These are phyloP conservation scores for Emiliania huxleyi DNA, from an alignment of 78 protist species.

Conservation along the genomic window DNA sequence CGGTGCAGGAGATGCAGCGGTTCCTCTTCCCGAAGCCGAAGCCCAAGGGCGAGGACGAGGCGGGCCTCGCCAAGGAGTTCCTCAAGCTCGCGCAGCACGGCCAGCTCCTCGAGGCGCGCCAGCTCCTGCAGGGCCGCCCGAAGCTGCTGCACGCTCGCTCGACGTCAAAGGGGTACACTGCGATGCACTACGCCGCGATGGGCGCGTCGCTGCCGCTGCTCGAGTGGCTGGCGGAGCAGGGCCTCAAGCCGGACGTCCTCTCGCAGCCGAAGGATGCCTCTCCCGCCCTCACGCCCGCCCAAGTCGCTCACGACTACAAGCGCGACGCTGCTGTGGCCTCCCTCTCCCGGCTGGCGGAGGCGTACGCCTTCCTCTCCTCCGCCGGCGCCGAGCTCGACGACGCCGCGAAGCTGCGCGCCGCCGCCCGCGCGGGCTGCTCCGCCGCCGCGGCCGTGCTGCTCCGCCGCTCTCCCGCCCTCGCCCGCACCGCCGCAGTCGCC, in stretches of 20 bases:
- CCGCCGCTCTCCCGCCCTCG: background rate
- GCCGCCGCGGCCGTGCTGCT: background rate
- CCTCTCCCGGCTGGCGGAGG: background rate
- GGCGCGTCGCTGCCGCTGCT: background rate
- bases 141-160: background rate
- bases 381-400: background rate
- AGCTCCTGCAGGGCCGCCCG: background rate
- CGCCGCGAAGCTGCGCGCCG: background rate
- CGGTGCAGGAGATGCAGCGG: background rate
- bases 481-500: background rate
- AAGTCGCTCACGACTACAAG: background rate
- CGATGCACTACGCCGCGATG: constrained; percentile 28
- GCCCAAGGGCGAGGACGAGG: background rate
- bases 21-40: background rate
- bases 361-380: background rate
- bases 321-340: background rate
- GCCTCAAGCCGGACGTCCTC: background rate
- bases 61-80: background rate
- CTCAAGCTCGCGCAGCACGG: background rate
- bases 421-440: background rate
- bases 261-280: background rate
- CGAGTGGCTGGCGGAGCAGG: background rate
- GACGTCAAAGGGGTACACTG: background rate
- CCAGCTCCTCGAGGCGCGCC: background rate
- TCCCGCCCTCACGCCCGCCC: background rate